Evolutionary conservation across 2,329 filamentous ascomycete species (phyloP).

Genomic region (Mycocentrospora acerina): DNA sequence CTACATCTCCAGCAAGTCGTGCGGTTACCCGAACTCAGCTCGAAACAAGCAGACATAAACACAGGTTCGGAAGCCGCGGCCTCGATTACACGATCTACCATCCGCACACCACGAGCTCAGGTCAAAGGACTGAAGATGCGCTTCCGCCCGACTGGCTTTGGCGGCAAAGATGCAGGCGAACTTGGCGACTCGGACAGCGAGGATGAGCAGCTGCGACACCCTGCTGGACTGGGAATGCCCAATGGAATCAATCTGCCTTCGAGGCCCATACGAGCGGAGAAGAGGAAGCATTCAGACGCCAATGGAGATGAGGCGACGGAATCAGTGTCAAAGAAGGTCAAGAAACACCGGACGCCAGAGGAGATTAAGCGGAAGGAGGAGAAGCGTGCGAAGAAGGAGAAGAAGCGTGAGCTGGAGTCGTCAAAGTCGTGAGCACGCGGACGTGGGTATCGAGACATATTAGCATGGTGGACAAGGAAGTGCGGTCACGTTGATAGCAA

Average conservation of each 20-base stretch:
- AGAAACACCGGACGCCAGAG: slow-evolving; percentile 39
- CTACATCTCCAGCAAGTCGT: slow-evolving; percentile 67
- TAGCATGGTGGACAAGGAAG: too few relatives aligned
- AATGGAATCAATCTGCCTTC: slow-evolving; percentile 24
- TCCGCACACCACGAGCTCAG: slow-evolving; percentile 61
- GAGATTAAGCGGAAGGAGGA: slow-evolving; percentile 41
- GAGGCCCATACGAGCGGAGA: slow-evolving; percentile 27
- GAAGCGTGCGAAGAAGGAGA: slow-evolving; percentile 42
- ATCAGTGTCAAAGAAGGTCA: slow-evolving; percentile 42
- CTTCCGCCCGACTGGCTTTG: slow-evolving; percentile 66
- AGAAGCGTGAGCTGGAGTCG: slow-evolving; percentile 34
- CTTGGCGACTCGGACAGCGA: slow-evolving; percentile 48
- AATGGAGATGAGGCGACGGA: slow-evolving; percentile 29
- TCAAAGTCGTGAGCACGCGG: slow-evolving; percentile 16
- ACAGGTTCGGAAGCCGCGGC: slow-evolving; percentile 44
- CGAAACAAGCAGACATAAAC: slow-evolving; percentile 44
- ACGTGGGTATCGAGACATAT: background rate
- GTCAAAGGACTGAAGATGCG: slow-evolving; percentile 68
- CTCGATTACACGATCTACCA: slow-evolving; percentile 49
- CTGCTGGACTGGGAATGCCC: slow-evolving; percentile 25
- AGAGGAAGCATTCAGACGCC: slow-evolving; percentile 42
- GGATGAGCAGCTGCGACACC: slow-evolving; percentile 40
- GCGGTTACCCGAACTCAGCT: slow-evolving; percentile 50
- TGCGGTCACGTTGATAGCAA: too few relatives aligned
- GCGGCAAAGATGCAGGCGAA: slow-evolving; percentile 44